Conservation (phyloP, 2,329 filamentous ascomycete genomes). For the Helicocarpus griseus region DNA sequence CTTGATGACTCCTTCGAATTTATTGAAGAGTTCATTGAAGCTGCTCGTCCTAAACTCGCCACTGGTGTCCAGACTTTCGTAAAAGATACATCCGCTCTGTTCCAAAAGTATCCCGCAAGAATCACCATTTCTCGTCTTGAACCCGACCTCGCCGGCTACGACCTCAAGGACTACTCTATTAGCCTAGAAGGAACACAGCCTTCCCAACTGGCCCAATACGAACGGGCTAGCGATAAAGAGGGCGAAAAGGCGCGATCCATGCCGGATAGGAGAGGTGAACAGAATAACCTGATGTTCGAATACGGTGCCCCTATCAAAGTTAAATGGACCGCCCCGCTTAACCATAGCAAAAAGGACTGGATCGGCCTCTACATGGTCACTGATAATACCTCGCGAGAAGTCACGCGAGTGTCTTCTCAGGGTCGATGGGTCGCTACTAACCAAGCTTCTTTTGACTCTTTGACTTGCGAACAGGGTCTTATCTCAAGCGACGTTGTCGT, state of each 20-base stretch:
- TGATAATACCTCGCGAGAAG: conserved; percentile 78
- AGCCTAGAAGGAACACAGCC: conserved; percentile 59
- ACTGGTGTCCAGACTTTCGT: conserved; percentile 79
- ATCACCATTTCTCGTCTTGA: conserved; percentile 73
- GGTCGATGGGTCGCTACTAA: conserved; percentile 84
- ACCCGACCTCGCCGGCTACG: conserved; percentile 67
- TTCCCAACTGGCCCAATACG: conserved; percentile 41
- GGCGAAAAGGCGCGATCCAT: conserved; percentile 59
- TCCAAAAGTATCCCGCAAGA: conserved; percentile 80
- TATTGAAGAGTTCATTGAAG: conserved; percentile 82
- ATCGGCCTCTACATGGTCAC: conserved; percentile 93
- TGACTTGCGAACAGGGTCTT: conserved; percentile 66
- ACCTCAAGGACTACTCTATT: conserved; percentile 72
- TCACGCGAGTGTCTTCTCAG: conserved; percentile 73
- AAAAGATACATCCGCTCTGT: conserved; percentile 74
- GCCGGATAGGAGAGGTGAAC: conserved; percentile 48
- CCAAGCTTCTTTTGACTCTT: conserved; percentile 63
- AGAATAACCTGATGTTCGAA: conserved; percentile 69
- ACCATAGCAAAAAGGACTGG: conserved; percentile 89
- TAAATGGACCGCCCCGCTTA: conserved; percentile 78
- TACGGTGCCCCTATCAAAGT: conserved; percentile 87
- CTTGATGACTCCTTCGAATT: conserved; percentile 79
- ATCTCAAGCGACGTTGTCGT: conserved; percentile 56
- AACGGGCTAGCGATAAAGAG: conserved; percentile 62
- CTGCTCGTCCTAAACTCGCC: conserved; percentile 73